These are phyloP conservation scores for Coemansia sp. DNA, from an alignment of 192 early-diverging fungal species.

Conservation along the genomic window DNA sequence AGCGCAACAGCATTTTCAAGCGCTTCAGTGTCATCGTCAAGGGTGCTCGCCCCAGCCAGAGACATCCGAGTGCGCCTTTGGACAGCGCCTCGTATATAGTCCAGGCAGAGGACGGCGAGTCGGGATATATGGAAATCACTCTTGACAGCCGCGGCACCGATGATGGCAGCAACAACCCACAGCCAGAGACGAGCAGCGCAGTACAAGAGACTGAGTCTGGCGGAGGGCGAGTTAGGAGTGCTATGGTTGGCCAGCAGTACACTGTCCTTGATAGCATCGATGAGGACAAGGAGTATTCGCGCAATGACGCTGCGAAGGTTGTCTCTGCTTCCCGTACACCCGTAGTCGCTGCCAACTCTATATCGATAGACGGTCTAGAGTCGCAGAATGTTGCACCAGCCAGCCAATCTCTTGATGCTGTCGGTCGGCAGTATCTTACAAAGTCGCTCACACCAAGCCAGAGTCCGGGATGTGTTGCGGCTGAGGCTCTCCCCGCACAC, in stretches of 20 bases:
- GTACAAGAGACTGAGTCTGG: neutral
- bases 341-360: neutral
- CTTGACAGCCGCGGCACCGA: slow-evolving; percentile 13
- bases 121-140: slow-evolving; percentile 44
- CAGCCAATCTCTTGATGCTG: slow-evolving; percentile 2
- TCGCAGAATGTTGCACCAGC: neutral
- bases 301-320: neutral
- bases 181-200: neutral
- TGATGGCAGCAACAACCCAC: neutral
- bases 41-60: slow-evolving; percentile 21
- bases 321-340: neutral
- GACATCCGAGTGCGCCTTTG: slow-evolving; percentile 2
- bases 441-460: slow-evolving; percentile 8
- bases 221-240: slow-evolving; percentile 8
- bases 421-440: slow-evolving; percentile 25
- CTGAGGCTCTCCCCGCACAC: neutral
- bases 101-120: slow-evolving; percentile 30
- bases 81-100: slow-evolving; percentile 28
- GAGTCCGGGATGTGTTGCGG: neutral
- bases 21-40: slow-evolving; percentile 47
- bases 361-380: neutral
- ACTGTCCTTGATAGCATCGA: slow-evolving; percentile 24
- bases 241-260: slow-evolving; percentile 3
- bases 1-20: slow-evolving; percentile 43
- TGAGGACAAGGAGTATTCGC: slow-evolving; percentile 12